These are phyloP conservation scores for Hypericum androsaemum DNA, from an alignment of 345 rosid genomes.

Conservation along the genomic window DNA sequence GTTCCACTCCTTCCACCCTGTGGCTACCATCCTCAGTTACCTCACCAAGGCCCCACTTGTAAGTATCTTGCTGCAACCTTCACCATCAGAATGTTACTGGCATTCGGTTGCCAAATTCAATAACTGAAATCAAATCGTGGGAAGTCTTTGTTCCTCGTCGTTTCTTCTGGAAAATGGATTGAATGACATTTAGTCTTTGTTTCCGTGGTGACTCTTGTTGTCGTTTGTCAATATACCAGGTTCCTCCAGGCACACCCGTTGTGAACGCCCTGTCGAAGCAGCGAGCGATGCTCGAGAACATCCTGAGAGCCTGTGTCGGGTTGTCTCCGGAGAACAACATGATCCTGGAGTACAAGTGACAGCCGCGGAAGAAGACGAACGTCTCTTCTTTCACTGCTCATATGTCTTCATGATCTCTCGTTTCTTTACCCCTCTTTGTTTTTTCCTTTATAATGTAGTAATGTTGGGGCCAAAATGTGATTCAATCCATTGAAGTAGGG, in stretches of 20 bases:
- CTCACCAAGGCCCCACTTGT: constrained; percentile 98
- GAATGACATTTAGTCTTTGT: too few species aligned
- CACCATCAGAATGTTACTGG: too few species aligned
- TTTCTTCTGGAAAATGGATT: too few species aligned
- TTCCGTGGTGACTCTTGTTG: not conserved
- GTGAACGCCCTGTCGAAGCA: constrained; percentile 95
- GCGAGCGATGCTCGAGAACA: constrained; percentile 95
- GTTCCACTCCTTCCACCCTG: constrained; percentile 96
- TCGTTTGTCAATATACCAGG: constrained; percentile 27
- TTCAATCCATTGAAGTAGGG: too few species aligned
- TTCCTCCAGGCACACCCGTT: constrained; percentile 93
- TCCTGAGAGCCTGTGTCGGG: constrained; percentile 84
- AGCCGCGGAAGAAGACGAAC: not conserved
- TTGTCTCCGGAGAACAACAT: constrained; percentile 96
- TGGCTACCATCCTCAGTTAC: constrained; percentile 95
- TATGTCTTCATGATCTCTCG: too few species aligned
- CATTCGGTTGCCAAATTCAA: too few species aligned
- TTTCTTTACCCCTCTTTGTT: too few species aligned
- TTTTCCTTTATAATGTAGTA: too few species aligned
- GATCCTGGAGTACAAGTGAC: constrained; percentile 95
- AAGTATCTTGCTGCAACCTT: constrained; percentile 27
- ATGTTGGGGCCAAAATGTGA: too few species aligned
- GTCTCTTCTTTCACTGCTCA: not conserved
- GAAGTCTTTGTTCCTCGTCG: too few species aligned
- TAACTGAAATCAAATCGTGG: too few species aligned